Evolutionary conservation across 805 yeast species (phyloP).

Genomic region (Starmerella apicola): DNA sequence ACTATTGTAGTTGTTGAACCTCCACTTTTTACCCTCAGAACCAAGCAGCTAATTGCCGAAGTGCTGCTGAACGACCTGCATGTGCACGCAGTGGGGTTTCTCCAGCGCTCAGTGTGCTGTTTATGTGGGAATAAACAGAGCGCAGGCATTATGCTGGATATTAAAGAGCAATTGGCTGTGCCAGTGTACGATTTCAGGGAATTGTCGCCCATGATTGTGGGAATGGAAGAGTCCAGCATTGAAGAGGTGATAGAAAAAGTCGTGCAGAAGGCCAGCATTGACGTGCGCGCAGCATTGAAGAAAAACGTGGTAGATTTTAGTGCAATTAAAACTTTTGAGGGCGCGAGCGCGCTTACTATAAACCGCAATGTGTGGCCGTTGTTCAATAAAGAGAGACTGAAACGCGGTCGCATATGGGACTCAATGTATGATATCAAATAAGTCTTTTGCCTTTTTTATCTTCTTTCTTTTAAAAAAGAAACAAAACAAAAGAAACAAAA

Average conservation of each 20-base stretch:
- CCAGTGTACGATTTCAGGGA: slow-evolving; percentile 22
- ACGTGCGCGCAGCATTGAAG: slow-evolving; percentile 4
- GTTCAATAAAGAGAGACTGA: slow-evolving; percentile 7
- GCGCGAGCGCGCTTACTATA: slow-evolving; percentile 12
- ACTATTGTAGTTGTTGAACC: slow-evolving; percentile 20
- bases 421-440: slow-evolving; percentile 13
- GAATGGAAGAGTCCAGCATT: slow-evolving; percentile 1
- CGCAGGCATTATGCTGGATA: slow-evolving; percentile 9
- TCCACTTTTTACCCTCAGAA: slow-evolving; percentile 13
- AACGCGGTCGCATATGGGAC: slow-evolving; percentile 12
- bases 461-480: too few relatives aligned
- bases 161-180: slow-evolving; percentile 9
- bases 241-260: not conserved
- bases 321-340: slow-evolving; percentile 3
- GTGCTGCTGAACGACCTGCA: slow-evolving; percentile 13
- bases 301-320: not conserved
- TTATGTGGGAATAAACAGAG: slow-evolving; percentile 7
- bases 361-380: slow-evolving; percentile 19
- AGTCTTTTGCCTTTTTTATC: too few relatives aligned
- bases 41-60: slow-evolving; percentile 14
- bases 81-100: slow-evolving; percentile 16
- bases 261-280: slow-evolving; percentile 3
- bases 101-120: slow-evolving; percentile 19
- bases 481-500: too few relatives aligned
- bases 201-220: slow-evolving; percentile 14